Conservation (phyloP, 495 filamentous ascomycete genomes). For the Tuber borchii region DNA sequence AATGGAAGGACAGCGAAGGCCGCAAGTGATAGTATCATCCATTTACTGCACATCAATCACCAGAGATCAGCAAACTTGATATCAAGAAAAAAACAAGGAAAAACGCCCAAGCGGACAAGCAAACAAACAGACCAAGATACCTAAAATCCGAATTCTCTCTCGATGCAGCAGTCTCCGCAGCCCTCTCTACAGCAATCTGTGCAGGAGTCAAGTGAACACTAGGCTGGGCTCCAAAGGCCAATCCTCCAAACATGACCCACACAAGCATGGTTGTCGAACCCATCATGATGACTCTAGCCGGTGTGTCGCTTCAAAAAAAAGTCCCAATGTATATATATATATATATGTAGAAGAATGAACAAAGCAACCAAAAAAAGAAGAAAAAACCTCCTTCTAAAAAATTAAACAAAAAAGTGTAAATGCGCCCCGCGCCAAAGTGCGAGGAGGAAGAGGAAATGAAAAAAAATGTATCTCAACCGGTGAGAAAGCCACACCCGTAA, state of each 20-base stretch:
- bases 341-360: too few relatives aligned
- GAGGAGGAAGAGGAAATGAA: not conserved
- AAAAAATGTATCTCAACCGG: not conserved
- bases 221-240: not conserved
- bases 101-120: not conserved
- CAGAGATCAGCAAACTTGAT: conserved; percentile 12
- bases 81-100: not conserved
- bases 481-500: conserved; percentile 4
- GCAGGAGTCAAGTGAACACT: not conserved
- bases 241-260: not conserved
- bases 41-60: conserved; percentile 22
- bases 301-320: not conserved
- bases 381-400: not conserved
- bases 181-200: not conserved
- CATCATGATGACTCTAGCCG: not conserved
- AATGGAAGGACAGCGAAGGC: conserved; percentile 52
- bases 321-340: too few relatives aligned
- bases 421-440: conserved; percentile 9
- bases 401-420: not conserved
- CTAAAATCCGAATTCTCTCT: not conserved
- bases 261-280: not conserved
- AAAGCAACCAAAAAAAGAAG: too few relatives aligned
- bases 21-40: conserved; percentile 45
- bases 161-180: not conserved
- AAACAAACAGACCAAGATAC: not conserved